These are phyloP conservation scores for Tritrichomonas musculus DNA, from an alignment of 208 protist genomes.

Conservation along the genomic window DNA sequence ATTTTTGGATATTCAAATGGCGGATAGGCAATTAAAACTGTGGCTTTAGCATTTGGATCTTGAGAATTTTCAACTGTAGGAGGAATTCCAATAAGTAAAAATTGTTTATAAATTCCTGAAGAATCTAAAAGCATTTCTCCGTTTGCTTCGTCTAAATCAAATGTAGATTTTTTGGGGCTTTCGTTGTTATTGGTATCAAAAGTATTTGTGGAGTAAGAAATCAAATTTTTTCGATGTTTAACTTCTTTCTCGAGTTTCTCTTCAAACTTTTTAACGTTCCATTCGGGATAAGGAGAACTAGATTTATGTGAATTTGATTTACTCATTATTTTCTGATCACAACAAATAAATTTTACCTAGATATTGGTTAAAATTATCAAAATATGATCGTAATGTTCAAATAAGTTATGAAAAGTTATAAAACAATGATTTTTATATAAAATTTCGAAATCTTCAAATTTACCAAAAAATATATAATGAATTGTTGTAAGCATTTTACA, in stretches of 20 bases:
- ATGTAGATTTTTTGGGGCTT: no score
- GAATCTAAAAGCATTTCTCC: no score
- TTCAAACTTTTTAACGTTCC: background rate
- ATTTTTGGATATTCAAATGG: background rate
- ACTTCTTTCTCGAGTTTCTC: background rate
- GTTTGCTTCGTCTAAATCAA: no score
- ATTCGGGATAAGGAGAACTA: background rate
- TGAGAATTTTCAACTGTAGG: background rate
- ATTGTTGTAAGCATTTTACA: no score
- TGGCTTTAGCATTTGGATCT: background rate
- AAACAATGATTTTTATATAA: no score
- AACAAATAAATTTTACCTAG: no score
- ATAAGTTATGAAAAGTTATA: no score
- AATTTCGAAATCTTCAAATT: no score
- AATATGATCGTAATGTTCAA: no score
- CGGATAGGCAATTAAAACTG: background rate
- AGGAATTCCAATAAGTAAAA: background rate
- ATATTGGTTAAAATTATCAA: no score
- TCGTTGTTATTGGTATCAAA: background rate
- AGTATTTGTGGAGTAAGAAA: no score
- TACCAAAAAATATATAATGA: no score
- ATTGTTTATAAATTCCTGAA: background rate
- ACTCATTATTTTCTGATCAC: background rate
- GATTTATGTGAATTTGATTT: background rate
- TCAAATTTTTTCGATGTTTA: background rate